phyloP scores from a whole-genome alignment of 2,329 filamentous ascomycete species.

The Phyllosticta paracitricarpa region DNA sequence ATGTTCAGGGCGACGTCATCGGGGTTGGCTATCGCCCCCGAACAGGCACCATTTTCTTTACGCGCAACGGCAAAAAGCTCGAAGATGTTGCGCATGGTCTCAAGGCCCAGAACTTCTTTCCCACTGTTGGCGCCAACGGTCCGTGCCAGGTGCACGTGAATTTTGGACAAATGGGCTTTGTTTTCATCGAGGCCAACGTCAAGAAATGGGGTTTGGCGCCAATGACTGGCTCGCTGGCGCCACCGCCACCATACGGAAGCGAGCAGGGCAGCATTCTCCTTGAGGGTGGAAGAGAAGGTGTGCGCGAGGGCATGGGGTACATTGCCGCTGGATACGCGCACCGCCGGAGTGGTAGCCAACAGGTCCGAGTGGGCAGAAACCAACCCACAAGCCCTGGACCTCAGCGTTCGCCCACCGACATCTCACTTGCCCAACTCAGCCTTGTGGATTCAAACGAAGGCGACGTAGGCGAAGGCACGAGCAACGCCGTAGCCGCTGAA shows the following conservation, averaged over 20 bases:
- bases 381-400: constrained; percentile 80
- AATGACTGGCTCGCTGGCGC: constrained; percentile 88
- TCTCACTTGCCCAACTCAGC: constrained; percentile 79
- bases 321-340: constrained; percentile 42
- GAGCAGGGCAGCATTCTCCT: constrained; percentile 94
- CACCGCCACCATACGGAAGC: constrained; percentile 90
- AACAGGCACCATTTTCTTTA: constrained; percentile 94
- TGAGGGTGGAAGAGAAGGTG: constrained; percentile 59
- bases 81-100: constrained; percentile 90
- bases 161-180: constrained; percentile 94
- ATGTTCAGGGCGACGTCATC: constrained; percentile 89
- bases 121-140: constrained; percentile 90
- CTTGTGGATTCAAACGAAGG: constrained; percentile 52
- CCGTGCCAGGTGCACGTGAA: constrained; percentile 92
- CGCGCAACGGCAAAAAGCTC: constrained; percentile 92
- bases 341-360: constrained; percentile 65
- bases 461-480: constrained; percentile 64
- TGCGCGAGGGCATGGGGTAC: constrained; percentile 44
- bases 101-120: constrained; percentile 95
- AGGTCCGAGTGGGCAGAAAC: constrained; percentile 57
- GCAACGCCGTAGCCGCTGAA: constrained; percentile 19
- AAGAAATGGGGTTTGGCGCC: constrained; percentile 99
- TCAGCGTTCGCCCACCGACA: constrained; percentile 84
- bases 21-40: constrained; percentile 91
- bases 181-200: constrained; percentile 98